A percentile compares a stretch with the other conserved stretches of the same genome.
Evolutionary conservation across 2,329 filamentous ascomycete genomes (phyloP).

Genomic region (Sporothrix luriei): DNA sequence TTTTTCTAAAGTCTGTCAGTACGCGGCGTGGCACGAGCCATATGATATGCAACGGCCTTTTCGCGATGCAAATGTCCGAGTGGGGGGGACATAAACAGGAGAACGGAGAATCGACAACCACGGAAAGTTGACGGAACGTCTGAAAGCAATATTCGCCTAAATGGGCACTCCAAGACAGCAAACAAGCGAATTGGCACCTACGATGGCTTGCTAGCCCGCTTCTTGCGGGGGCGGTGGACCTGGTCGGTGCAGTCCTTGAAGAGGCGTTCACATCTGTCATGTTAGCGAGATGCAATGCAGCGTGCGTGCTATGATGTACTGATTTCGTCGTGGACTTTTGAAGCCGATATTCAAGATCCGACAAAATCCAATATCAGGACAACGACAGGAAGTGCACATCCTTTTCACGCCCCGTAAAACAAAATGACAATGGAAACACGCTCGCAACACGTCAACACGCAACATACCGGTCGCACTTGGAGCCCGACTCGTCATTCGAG

Average conservation of each 20-base stretch:
- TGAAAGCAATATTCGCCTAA: background rate
- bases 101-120: too few relatives aligned
- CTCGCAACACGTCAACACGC: too few relatives aligned
- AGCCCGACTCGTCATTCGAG: conserved; percentile 43
- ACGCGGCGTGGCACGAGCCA: too few relatives aligned
- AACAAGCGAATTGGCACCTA: conserved; percentile 43
- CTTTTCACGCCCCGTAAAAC: background rate
- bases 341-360: too few relatives aligned
- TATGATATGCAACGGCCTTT: conserved; percentile 20
- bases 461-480: conserved; percentile 50
- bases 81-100: background rate
- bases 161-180: background rate
- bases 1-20: conserved; percentile 45
- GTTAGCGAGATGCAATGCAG: conserved; percentile 8
- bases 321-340: too few relatives aligned
- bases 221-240: conserved; percentile 55
- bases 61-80: conserved; percentile 7
- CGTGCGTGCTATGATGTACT: too few relatives aligned
- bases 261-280: conserved; percentile 51
- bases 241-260: conserved; percentile 53
- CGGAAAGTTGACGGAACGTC: too few relatives aligned
- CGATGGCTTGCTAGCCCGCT: conserved; percentile 55
- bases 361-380: background rate
- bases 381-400: background rate
- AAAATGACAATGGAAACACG: too few relatives aligned